Conservation (phyloP, 2,329 filamentous ascomycete genomes). For the Penicillium freii region DNA sequence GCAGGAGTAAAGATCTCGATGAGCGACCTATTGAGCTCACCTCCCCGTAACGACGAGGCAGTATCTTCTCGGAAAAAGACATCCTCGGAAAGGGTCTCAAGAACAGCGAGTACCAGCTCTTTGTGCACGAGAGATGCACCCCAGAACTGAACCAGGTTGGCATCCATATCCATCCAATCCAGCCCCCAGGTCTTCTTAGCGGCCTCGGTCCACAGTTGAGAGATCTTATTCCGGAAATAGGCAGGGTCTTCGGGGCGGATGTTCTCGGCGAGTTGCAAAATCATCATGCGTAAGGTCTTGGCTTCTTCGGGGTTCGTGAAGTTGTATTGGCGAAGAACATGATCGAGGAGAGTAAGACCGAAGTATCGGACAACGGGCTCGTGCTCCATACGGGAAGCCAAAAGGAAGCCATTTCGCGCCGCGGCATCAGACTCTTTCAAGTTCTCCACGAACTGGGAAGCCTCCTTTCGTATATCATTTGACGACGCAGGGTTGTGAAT, state of each 20-base stretch:
- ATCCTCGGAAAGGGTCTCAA: conserved; percentile 92
- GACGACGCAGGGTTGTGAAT: conserved; percentile 79
- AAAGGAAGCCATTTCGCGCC: conserved; percentile 76
- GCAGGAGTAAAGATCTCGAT: conserved; percentile 91
- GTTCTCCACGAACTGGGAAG: conserved; percentile 79
- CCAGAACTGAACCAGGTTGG: conserved; percentile 79
- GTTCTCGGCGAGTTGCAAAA: conserved; percentile 72
- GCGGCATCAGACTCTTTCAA: conserved; percentile 78
- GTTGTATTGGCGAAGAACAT: conserved; percentile 84
- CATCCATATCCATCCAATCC: conserved; percentile 94
- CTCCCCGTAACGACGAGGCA: conserved; percentile 77
- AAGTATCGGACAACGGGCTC: conserved; percentile 86
- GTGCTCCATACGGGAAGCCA: conserved; percentile 73
- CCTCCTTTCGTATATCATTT: conserved; percentile 78
- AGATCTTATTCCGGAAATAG: conserved; percentile 90
- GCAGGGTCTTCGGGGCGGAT: conserved; percentile 70
- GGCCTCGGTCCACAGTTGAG: conserved; percentile 90
- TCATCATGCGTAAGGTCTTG: conserved; percentile 68
- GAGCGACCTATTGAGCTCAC: conserved; percentile 79
- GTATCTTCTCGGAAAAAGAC: conserved; percentile 89
- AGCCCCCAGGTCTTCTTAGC: conserved; percentile 90
- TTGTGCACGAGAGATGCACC: conserved; percentile 63
- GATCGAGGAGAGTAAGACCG: conserved; percentile 85
- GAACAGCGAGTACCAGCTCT: conserved; percentile 80
- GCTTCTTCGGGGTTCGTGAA: conserved; percentile 66